A percentile compares a stretch with the other conserved stretches of the same genome.
These are phyloP conservation scores for Areca catechu DNA, from an alignment of 176 grass and related monocot genomes.

Conservation along the genomic window DNA sequence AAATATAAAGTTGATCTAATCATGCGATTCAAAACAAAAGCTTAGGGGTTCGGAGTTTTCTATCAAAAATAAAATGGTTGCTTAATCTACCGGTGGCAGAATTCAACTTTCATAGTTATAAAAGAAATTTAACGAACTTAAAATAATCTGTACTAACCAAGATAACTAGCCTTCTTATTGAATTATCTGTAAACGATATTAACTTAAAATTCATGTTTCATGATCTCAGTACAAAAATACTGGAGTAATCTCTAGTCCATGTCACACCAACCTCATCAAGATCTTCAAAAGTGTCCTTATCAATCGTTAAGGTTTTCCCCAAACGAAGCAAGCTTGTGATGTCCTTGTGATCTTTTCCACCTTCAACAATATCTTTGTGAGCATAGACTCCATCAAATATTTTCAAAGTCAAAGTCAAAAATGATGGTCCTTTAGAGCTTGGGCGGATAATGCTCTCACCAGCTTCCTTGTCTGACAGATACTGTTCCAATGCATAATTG, in stretches of 20 bases:
- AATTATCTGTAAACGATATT: too few species aligned
- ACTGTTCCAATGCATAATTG: slow-evolving; percentile 33
- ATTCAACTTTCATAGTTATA: too few species aligned
- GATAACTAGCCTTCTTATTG: too few species aligned
- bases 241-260: too few species aligned
- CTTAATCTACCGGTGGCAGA: too few species aligned
- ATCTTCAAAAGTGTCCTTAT: slow-evolving; percentile 94
- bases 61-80: too few species aligned
- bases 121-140: slow-evolving; percentile 2
- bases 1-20: too few species aligned
- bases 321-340: slow-evolving; percentile 93
- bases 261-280: slow-evolving; percentile 71
- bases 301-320: slow-evolving; percentile 79
- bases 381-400: slow-evolving; percentile 85
- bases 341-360: slow-evolving; percentile 92
- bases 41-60: too few species aligned
- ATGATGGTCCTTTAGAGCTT: slow-evolving; percentile 74
- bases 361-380: slow-evolving; percentile 90
- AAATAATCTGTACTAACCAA: not conserved
- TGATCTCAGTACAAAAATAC: too few species aligned
- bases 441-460: slow-evolving; percentile 86
- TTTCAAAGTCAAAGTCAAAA: slow-evolving; percentile 83
- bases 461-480: slow-evolving; percentile 71
- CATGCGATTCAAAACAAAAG: too few species aligned
- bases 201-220: too few species aligned